Percentiles rank a stretch among this genome's conserved stretches.
Evolutionary conservation across 768 basidiomycete genomes (phyloP).

Genomic region (Termitomyces titanicus): DNA sequence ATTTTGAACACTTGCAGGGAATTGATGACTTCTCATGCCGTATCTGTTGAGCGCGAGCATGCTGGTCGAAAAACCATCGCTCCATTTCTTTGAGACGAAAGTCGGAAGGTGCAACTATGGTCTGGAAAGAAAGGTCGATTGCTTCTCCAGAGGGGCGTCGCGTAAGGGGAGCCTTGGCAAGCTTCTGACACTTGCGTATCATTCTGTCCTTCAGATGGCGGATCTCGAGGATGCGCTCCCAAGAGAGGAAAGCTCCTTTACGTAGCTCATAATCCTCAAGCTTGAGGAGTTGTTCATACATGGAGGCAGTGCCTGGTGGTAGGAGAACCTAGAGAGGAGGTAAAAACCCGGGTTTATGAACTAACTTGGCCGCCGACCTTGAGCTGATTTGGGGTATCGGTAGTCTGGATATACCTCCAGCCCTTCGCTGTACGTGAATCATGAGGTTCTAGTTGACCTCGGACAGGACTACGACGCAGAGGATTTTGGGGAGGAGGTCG

Average conservation of each 20-base stretch:
- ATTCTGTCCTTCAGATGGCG: constrained; percentile 79
- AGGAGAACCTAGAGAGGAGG: constrained; percentile 53
- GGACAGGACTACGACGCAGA: constrained; percentile 59
- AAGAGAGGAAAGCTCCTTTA: constrained; percentile 52
- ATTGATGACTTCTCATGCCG: constrained; percentile 4
- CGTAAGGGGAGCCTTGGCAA: constrained; percentile 42
- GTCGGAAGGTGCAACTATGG: constrained; percentile 64
- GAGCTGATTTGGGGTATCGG: constrained; percentile 73
- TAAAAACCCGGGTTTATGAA: not conserved
- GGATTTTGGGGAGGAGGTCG: constrained; percentile 42
- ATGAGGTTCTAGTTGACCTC: constrained; percentile 72
- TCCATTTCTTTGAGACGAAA: constrained; percentile 80
- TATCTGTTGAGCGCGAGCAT: constrained; percentile 31
- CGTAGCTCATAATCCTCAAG: constrained; percentile 59
- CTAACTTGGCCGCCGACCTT: constrained; percentile 39
- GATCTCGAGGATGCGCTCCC: constrained; percentile 70
- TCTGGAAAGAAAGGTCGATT: constrained; percentile 49
- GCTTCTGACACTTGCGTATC: constrained; percentile 73
- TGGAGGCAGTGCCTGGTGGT: constrained; percentile 60
- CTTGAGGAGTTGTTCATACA: constrained; percentile 65
- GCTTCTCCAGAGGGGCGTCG: constrained; percentile 19
- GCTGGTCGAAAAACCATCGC: constrained; percentile 64
- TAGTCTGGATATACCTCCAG: constrained; percentile 72
- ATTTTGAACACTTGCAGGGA: constrained; percentile 23
- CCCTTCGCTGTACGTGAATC: constrained; percentile 53